Evolutionary conservation across 1,139 yeast genomes (phyloP), one percentile per base, ranked within the genome.

Genomic region (Debaryomyces sp.): DNA sequence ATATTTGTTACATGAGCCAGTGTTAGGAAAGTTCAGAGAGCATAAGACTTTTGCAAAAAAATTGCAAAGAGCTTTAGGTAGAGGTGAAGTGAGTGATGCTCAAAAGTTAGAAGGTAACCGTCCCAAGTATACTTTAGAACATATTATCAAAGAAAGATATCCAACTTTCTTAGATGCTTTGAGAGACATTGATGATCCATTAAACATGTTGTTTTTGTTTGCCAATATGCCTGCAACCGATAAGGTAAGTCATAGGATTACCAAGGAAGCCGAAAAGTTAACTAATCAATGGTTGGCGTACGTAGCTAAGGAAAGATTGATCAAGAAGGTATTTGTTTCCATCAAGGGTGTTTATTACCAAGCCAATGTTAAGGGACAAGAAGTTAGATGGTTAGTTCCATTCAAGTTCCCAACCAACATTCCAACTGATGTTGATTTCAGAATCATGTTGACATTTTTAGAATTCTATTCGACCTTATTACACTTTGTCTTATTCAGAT

Each of bases 341-440:
- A 94, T 94, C 65, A 94, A 95, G 70, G 99, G 99, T 72, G 96
- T 92, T 22, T 94, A 94, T 71, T 95, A 94, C 66, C 92, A 92
- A 68, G 98, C 97, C 35, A 82, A 69, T 53, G 85, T 94, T 42
- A 85, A 81, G 66, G 99, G 99, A 52, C 97, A 92, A 68, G 96
- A 89, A 58, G 79, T 94, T 45, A 83, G 95, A 73, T 94, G 99
- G 99, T 81, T 94, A 54, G 96, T 90, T 44, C 99, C 99, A 24
- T 94, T 87, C 80, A 92, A 91, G 68, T 94, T 92, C 75, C 97
- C 99, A 21, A 96, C 94, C 66, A 88, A 89, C 67, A 87, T 94
- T 59, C 99, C 99, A 40, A 72, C 86, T 42, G 99, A 94, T 67
- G 87, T 94, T 54, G 99, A 94, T 72, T 92, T 95, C 77, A 83